Percentiles rank a stretch among this genome's conserved stretches.
phyloP scores from a whole-genome alignment of 2,329 filamentous ascomycete genomes.

The Stemphylium beticola region DNA sequence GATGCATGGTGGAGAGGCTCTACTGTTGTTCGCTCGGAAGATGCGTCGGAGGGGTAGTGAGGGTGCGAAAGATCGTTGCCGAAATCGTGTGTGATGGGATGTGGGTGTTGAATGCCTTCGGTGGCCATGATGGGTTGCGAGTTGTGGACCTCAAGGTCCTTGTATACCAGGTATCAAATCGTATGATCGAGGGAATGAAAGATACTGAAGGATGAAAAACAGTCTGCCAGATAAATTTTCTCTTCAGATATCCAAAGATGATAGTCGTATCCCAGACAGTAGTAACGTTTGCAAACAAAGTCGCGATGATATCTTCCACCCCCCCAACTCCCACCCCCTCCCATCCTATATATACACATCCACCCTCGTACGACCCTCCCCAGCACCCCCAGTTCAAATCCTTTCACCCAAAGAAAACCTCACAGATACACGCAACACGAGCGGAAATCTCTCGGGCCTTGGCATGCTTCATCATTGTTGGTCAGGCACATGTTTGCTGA shows the following conservation, averaged over 20 bases:
- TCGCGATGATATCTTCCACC: background rate
- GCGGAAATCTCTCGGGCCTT: slow-evolving; percentile 1
- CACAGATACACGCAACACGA: background rate
- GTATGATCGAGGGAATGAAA: background rate
- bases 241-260: no score
- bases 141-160: slow-evolving; percentile 1
- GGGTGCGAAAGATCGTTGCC: slow-evolving; percentile 3
- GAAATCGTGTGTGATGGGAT: slow-evolving; percentile 20
- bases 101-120: slow-evolving; percentile 19
- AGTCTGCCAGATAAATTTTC: background rate
- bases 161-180: background rate
- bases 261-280: no score
- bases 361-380: background rate
- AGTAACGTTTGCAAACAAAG: background rate
- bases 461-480: background rate
- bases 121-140: slow-evolving; percentile 17
- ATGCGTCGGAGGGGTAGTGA: slow-evolving; percentile 20
- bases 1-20: slow-evolving; percentile 28
- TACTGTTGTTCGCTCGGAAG: slow-evolving; percentile 16
- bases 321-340: background rate
- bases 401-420: no score
- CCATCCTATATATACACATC: background rate
- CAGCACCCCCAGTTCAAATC: background rate
- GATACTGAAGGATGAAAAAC: background rate
- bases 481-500: no score